These are phyloP conservation scores for Alternaria consortialis DNA, from an alignment of 2,329 filamentous ascomycete species.

Conservation along the genomic window DNA sequence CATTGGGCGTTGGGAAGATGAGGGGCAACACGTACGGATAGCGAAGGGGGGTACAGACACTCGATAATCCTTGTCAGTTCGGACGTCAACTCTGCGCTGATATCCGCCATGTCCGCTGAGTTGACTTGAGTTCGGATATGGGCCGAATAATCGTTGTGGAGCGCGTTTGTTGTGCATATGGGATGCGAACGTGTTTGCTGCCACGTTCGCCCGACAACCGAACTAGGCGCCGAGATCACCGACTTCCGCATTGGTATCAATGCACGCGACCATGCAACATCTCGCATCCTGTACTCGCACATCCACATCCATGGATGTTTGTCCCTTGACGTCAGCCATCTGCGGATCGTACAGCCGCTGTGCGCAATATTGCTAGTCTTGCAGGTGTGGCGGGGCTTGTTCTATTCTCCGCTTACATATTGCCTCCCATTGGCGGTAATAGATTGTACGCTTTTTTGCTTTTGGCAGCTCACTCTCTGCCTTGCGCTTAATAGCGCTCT, in stretches of 20 bases:
- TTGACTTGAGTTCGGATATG: conserved; percentile 12
- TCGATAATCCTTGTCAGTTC: conserved; percentile 60
- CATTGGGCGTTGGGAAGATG: conserved; percentile 17
- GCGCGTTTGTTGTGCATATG: conserved; percentile 9
- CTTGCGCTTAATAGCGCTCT: not conserved
- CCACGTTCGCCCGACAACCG: conserved; percentile 29
- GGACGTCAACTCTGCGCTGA: conserved; percentile 39
- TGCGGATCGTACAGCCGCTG: conserved; percentile 7
- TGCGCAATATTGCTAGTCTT: conserved; percentile 7
- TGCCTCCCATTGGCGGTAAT: conserved; percentile 12
- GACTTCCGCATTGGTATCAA: conserved; percentile 23
- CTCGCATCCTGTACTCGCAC: conserved; percentile 1
- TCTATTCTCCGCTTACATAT: conserved; percentile 9
- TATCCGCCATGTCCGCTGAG: conserved; percentile 26
- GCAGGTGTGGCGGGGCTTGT: conserved; percentile 14
- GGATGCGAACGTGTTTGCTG: conserved; percentile 25
- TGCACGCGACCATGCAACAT: conserved; percentile 8
- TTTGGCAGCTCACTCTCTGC: conserved; percentile 18
- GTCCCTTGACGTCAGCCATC: conserved; percentile 18
- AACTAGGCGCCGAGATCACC: conserved; percentile 9
- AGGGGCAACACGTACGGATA: conserved; percentile 54
- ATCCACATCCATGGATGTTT: conserved; percentile 1
- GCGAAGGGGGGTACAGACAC: conserved; percentile 60
- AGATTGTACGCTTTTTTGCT: conserved; percentile 18
- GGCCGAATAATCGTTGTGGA: conserved; percentile 19